phyloP scores from a whole-genome alignment of 371 early-diverging fungal genomes.

The Actinomucor elegans region DNA sequence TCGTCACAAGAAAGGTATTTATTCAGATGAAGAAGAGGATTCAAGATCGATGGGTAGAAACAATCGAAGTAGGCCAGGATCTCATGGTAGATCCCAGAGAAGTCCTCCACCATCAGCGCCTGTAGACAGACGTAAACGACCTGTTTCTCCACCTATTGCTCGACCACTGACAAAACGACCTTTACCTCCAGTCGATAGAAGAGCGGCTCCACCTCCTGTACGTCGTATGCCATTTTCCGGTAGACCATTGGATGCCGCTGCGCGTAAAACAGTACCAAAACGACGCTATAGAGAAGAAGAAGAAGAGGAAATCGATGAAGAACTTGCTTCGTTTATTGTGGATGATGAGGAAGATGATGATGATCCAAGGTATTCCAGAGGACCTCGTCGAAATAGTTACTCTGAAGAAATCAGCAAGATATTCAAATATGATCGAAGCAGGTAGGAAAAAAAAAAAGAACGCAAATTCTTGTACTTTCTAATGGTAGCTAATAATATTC shows the following conservation, averaged over 20 bases:
- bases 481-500: conserved; percentile 6
- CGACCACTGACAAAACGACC: not conserved
- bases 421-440: conserved; percentile 45
- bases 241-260: conserved; percentile 16
- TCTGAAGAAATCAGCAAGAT: conserved; percentile 50
- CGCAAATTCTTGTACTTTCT: not conserved
- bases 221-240: conserved; percentile 40
- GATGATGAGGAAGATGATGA: conserved; percentile 51
- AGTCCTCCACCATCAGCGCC: not conserved
- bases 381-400: conserved; percentile 15
- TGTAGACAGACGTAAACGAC: conserved; percentile 6
- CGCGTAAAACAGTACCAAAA: not conserved
- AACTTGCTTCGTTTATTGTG: conserved; percentile 40
- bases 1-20: conserved; percentile 35
- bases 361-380: conserved; percentile 14
- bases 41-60: not conserved
- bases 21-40: conserved; percentile 35
- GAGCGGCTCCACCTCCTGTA: not conserved
- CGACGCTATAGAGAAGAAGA: conserved; percentile 19
- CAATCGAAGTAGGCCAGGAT: not conserved
- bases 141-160: conserved; percentile 3
- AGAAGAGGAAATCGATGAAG: conserved; percentile 42
- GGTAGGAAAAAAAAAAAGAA: conserved; percentile 1
- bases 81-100: too few species aligned
- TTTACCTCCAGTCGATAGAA: not conserved